A percentile compares a stretch with the other conserved stretches of the same genome.
Conservation (phyloP, 495 filamentous ascomycete species). For the Aspergillus sclerotioniger region DNA sequence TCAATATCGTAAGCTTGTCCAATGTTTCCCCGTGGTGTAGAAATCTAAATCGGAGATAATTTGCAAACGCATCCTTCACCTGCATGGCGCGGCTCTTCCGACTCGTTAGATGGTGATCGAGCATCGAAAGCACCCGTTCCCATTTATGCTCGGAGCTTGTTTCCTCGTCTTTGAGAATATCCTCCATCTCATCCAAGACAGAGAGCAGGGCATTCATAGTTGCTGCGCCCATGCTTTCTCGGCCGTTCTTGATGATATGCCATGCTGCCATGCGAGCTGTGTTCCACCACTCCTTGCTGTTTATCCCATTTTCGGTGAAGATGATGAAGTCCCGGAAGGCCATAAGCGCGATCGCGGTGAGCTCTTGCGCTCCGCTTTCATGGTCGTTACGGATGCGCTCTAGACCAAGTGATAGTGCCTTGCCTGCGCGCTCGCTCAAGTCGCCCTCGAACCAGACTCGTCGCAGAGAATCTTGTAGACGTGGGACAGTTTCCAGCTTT, state of each 20-base stretch:
- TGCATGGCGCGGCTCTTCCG: constrained; percentile 23
- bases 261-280: constrained; percentile 56
- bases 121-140: constrained; percentile 23
- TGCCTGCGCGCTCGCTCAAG: constrained; percentile 37
- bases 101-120: constrained; percentile 32
- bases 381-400: constrained; percentile 49
- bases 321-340: constrained; percentile 44
- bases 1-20: constrained; percentile 48
- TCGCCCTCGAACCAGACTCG: constrained; percentile 57
- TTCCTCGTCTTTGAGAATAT: constrained; percentile 11
- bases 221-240: constrained; percentile 62
- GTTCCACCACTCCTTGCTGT: constrained; percentile 48
- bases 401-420: constrained; percentile 45
- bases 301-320: constrained; percentile 20
- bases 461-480: constrained; percentile 52
- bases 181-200: constrained; percentile 40
- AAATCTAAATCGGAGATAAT: constrained; percentile 34
- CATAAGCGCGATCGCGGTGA: constrained; percentile 49
- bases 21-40: constrained; percentile 19
- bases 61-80: constrained; percentile 34
- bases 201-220: constrained; percentile 52
- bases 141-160: constrained; percentile 25
- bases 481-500: constrained; percentile 51
- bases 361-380: constrained; percentile 54
- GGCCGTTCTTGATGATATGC: constrained; percentile 62